Percentiles rank a stretch among this genome's conserved stretches.
Conservation (phyloP, 257 asterid species). For the Apocynum venetum region DNA sequence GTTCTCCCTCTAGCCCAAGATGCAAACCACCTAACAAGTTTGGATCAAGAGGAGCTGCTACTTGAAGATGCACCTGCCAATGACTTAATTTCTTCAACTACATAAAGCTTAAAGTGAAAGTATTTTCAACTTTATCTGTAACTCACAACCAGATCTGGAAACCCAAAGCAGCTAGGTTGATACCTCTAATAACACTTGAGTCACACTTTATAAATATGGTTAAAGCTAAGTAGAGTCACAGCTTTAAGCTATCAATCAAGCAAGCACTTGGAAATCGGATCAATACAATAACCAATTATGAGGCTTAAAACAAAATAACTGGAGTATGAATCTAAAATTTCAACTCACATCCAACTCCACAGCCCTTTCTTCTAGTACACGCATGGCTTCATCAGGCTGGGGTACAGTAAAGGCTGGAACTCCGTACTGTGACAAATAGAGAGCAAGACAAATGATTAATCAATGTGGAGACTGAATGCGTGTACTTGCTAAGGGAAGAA, state of each 20-base stretch:
- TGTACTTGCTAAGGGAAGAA: slow-evolving; percentile 1
- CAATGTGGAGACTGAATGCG: background rate
- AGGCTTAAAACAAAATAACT: background rate
- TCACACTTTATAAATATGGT: background rate
- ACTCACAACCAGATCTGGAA: background rate
- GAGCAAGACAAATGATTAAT: background rate
- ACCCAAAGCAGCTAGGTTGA: background rate
- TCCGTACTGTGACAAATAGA: slow-evolving; percentile 27
- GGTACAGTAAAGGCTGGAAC: slow-evolving; percentile 48
- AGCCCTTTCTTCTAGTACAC: slow-evolving; percentile 42
- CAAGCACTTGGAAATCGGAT: background rate
- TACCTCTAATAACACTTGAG: background rate
- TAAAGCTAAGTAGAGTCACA: background rate
- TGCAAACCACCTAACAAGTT: slow-evolving; percentile 53
- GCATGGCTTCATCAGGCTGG: slow-evolving; percentile 51
- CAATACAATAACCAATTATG: background rate
- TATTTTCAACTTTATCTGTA: slow-evolving; percentile 1
- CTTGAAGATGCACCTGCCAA: slow-evolving; percentile 75
- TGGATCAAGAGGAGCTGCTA: slow-evolving; percentile 72
- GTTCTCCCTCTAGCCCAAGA: slow-evolving; percentile 97
- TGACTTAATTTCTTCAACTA: slow-evolving; percentile 23
- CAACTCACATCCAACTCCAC: slow-evolving; percentile 36
- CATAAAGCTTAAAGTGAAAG: background rate
- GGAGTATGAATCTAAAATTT: slow-evolving; percentile 2
- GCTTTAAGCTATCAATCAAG: background rate